Evolutionary conservation across 2,329 filamentous ascomycete species (phyloP), one percentile per base, ranked within the genome.

Genomic region (Fusarium luffae): DNA sequence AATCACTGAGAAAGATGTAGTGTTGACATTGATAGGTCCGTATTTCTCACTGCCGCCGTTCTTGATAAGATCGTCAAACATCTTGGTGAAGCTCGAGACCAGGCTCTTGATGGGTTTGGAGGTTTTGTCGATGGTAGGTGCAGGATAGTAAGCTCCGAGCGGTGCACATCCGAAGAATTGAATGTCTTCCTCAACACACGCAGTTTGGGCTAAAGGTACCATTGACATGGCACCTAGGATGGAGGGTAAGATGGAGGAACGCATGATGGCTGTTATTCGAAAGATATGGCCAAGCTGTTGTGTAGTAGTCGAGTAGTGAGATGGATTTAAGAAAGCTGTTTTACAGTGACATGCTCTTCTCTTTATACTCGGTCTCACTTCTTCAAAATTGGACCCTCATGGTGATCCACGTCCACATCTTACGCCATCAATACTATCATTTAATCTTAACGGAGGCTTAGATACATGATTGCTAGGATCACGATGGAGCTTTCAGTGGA

Each of bases 71-170:
- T 70, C 47, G n/a, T 74, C 67, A 19, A 74, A 74, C 1, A 16
- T 34, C 1, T 65, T 4, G 0, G 62, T 67, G 27, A 74, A 69
- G 5, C 37, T 37, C 0, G 57, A 40, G 6, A 43, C 21, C 8
- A 74, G 34, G 2, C 30, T 14, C 10, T 19, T 30, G 8, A 64
- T 54, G 5, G 59, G 7, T 1, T 58, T 43, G 2, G 59, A 68
- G 1, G 55, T 40, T 28, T 60, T 54, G 9, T 54, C 49, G 6
- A 74, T 65, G 1, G 67, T 73, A 4, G 59, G 67, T 0, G 64
- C 64, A 9, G 71, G 69, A 44, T 74, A 74, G 18, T 74, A 73
- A 13, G 69, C 57, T 6, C 69, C 57, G 4, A 74, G 68, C 1
- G 70, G 67, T 40, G 67, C 59, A n/a, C 71, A 74, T 6, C 67